A percentile compares a stretch with the other conserved stretches of the same genome.
Conservation (phyloP, 164 flowering plant species). For the Houttuynia cordata region DNA sequence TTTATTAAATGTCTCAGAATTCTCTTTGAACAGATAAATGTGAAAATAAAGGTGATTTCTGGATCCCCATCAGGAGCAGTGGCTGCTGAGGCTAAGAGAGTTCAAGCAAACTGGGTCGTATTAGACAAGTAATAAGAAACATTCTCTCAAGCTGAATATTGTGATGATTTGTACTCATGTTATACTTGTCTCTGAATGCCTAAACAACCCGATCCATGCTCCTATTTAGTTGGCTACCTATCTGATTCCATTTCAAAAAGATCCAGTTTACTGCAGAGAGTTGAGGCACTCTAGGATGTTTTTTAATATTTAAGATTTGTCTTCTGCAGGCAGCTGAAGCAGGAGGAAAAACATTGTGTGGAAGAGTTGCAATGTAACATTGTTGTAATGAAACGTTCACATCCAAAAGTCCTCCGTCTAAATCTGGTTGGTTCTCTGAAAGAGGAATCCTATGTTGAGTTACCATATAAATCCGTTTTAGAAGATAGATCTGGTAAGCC, state of each 20-base stretch:
- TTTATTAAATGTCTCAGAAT: not conserved
- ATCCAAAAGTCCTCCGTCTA: slow-evolving; percentile 71
- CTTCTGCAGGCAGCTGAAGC: slow-evolving; percentile 44
- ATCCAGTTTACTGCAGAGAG: not conserved
- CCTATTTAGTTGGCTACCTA: not conserved
- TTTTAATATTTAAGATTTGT: not conserved
- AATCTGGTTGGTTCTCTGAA: slow-evolving; percentile 48
- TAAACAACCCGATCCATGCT: no score
- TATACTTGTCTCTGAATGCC: not conserved
- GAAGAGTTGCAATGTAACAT: slow-evolving; percentile 82
- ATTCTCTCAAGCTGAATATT: not conserved
- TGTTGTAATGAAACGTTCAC: slow-evolving; percentile 61
- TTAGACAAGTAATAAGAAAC: slow-evolving; percentile 64
- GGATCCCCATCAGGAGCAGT: slow-evolving; percentile 88
- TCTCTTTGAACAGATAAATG: slow-evolving; percentile 46
- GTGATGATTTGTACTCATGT: not conserved
- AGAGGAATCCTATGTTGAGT: slow-evolving; percentile 19
- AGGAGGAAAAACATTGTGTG: slow-evolving; percentile 66
- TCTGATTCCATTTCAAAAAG: not conserved
- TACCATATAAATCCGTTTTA: slow-evolving; percentile 15
- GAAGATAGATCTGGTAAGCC: slow-evolving; percentile 15
- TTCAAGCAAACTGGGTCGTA: slow-evolving; percentile 84
- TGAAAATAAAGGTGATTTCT: slow-evolving; percentile 71
- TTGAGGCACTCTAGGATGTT: not conserved
- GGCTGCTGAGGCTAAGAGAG: slow-evolving; percentile 75